Evolutionary conservation across 139 green algal genomes (phyloP).

Genomic region (Dunaliella sp.): DNA sequence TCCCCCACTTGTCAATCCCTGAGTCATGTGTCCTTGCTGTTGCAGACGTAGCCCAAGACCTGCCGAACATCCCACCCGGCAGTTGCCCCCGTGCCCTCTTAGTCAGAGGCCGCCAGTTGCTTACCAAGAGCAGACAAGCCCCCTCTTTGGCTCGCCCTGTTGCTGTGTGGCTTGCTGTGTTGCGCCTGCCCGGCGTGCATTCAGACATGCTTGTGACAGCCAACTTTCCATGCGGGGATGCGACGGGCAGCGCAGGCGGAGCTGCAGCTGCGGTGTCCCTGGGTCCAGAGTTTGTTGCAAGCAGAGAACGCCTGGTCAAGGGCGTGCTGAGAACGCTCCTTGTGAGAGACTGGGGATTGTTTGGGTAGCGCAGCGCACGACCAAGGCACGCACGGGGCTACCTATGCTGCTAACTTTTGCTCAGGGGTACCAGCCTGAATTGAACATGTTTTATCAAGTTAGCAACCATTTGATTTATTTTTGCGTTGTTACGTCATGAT

Average conservation of each 20-base stretch:
- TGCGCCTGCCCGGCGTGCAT: slow-evolving; percentile 48
- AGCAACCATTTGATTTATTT: no score
- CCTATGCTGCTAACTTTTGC: no score
- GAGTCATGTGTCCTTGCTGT: no score
- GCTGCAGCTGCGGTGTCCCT: slow-evolving; percentile 4
- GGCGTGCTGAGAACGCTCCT: background rate
- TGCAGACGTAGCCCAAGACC: slow-evolving; percentile 16
- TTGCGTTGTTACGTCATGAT: no score
- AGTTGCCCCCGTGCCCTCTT: background rate
- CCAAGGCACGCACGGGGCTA: no score
- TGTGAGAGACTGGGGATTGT: slow-evolving; percentile 12
- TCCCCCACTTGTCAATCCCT: no score
- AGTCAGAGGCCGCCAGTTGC: background rate
- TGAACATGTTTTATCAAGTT: no score
- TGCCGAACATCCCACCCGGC: slow-evolving; percentile 9
- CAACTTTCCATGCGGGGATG: background rate
- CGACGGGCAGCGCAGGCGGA: no score
- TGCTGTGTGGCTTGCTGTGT: slow-evolving; percentile 33
- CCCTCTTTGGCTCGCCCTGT: background rate
- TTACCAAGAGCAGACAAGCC: background rate
- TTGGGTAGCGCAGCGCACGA: slow-evolving; percentile 13
- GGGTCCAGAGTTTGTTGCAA: background rate
- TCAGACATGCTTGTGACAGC: slow-evolving; percentile 16
- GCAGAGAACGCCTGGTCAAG: background rate
- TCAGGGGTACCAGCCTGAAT: no score